Evolutionary conservation across 78 protist species (phyloP), one percentile per base, ranked within the genome.

Genomic region (Tieghemostelium lacteum): DNA sequence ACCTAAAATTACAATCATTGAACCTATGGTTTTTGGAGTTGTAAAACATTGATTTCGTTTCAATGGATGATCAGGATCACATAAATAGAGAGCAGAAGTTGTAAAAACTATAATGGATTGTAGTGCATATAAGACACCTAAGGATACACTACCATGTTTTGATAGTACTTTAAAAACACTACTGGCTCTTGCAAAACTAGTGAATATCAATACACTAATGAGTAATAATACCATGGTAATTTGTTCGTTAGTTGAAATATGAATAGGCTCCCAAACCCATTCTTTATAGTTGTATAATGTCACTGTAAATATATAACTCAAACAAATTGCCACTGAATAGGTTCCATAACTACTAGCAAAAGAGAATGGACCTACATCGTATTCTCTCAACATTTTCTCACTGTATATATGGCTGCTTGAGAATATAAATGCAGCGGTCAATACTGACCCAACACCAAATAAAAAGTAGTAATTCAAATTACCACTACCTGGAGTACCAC

Each of bases 121-220:
- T 19, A 78, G n/a, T 1, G 88, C 75, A 45, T 78, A 78, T 40
- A 78, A 58, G 17, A 78, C 88, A 14, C 88, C 88, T 65, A 78
- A 54, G 4, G 75, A 49, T 60, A 78, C 88, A 26, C 73, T 66
- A n/a, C 88, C 88, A 39, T 78, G 40, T 28, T 45, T 50, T 8
- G 75, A 34, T 28, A 78, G 29, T 16, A 78, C 52, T 1, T 34
- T 78, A 26, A 65, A 78, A 28, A 78, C 33, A 78, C 88, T 45
- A 55, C 71, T 58, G 24, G 88, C 60, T 66, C 88, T 49, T 20
- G 26, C 12, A 20, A 54, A 36, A 55, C 88, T 78, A 14, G 76
- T 66, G 0, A 64, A 8, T 24, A 39, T 54, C 36, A 78, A 45
- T 12, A 78, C 49, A 17, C n/a, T 14, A 39, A 66, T 66, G 7